phyloP scores from a whole-genome alignment of 2,329 filamentous ascomycete species.

The Fusarium compactum region DNA sequence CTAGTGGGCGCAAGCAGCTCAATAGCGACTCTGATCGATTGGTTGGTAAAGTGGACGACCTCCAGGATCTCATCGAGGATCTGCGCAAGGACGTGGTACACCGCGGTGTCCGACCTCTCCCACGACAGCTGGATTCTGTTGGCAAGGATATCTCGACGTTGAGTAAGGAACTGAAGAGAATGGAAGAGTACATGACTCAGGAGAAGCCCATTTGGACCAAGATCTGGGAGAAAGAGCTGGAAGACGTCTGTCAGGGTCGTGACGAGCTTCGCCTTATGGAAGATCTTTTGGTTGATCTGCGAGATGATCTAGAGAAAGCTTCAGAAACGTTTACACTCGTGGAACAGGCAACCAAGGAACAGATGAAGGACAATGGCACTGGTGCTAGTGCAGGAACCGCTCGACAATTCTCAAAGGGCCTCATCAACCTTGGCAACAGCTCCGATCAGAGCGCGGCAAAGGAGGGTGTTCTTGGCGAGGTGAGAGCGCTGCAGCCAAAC shows the following conservation, averaged over 20 bases:
- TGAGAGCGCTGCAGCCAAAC: slow-evolving; percentile 92
- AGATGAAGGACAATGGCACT: slow-evolving; percentile 80
- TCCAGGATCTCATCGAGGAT: slow-evolving; percentile 97
- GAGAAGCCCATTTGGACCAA: slow-evolving; percentile 99
- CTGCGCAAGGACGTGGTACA: slow-evolving; percentile 96
- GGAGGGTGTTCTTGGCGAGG: slow-evolving; percentile 91
- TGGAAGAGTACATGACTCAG: slow-evolving; percentile 89
- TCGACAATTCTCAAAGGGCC: slow-evolving; percentile 67
- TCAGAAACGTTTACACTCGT: slow-evolving; percentile 93
- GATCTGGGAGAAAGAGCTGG: slow-evolving; percentile 98
- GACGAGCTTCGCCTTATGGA: slow-evolving; percentile 97
- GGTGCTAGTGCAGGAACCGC: slow-evolving; percentile 63
- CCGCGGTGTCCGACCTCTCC: slow-evolving; percentile 90
- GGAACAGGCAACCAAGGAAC: slow-evolving; percentile 98
- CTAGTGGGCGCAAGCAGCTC: slow-evolving; percentile 86
- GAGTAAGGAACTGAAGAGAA: slow-evolving; percentile 88
- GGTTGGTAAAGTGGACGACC: slow-evolving; percentile 91
- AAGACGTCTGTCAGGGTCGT: slow-evolving; percentile 94
- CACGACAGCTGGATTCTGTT: slow-evolving; percentile 88
- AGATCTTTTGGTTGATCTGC: slow-evolving; percentile 89
- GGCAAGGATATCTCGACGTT: slow-evolving; percentile 87
- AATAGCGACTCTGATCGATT: slow-evolving; percentile 89
- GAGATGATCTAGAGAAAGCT: slow-evolving; percentile 95
- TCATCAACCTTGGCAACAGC: slow-evolving; percentile 65
- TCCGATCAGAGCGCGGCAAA: slow-evolving; percentile 84